Evolutionary conservation across 345 rosid genomes (phyloP).

Genomic region (Fremontodendron californicum): DNA sequence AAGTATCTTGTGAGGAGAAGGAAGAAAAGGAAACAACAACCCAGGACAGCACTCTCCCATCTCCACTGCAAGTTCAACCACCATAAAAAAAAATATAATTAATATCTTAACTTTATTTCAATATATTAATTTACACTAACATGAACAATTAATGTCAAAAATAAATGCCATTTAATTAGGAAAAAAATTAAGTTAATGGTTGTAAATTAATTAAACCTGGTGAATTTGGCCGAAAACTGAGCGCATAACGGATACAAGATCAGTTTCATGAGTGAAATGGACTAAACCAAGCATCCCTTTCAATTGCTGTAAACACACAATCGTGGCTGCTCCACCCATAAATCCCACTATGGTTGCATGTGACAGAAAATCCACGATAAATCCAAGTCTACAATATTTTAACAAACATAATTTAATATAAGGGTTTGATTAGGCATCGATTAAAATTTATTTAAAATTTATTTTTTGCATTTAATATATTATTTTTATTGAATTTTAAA

Average conservation of each 20-base stretch:
- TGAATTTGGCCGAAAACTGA: slow-evolving; percentile 75
- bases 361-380: slow-evolving; percentile 89
- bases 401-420: not conserved
- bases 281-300: slow-evolving; percentile 81
- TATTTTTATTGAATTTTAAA: too few species aligned
- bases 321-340: slow-evolving; percentile 99
- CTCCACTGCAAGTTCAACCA: slow-evolving; percentile 63
- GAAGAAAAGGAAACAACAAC: slow-evolving; percentile 83
- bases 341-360: slow-evolving; percentile 98
- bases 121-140: not conserved
- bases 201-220: slow-evolving; percentile 37
- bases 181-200: not conserved
- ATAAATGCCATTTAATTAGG: not conserved
- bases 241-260: slow-evolving; percentile 71
- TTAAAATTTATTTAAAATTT: too few species aligned
- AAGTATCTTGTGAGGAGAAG: slow-evolving; percentile 66
- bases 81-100: slow-evolving; percentile 7
- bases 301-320: slow-evolving; percentile 88
- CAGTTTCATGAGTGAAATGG: slow-evolving; percentile 78
- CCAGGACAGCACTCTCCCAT: slow-evolving; percentile 91
- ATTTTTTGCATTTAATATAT: too few species aligned
- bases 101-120: not conserved
- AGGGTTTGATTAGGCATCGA: not conserved
- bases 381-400: slow-evolving; percentile 63
- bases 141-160: not conserved